Conservation (phyloP, 1,284 basidiomycete species). For the Pyrrhoderma noxium region DNA sequence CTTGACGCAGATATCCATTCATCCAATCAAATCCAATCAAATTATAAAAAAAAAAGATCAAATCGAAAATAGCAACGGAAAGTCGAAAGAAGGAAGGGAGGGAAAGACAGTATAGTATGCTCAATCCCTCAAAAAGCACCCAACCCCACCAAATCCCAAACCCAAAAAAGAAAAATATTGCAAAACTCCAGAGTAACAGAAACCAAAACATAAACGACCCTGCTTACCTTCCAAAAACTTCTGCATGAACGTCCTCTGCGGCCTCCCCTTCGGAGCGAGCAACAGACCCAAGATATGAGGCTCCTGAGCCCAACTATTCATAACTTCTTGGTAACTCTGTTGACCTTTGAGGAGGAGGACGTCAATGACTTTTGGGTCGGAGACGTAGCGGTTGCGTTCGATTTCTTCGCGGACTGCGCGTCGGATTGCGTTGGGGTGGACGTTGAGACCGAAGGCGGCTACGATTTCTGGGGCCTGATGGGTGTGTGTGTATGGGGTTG, state of each 20-base stretch:
- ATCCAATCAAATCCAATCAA: no score
- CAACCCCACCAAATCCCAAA: no score
- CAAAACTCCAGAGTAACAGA: neutral
- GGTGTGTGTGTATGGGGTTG: neutral
- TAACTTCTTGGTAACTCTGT: slow-evolving; percentile 90
- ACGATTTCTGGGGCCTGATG: slow-evolving; percentile 85
- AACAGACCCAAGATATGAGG: slow-evolving; percentile 69
- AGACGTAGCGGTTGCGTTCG: slow-evolving; percentile 79
- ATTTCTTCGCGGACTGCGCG: slow-evolving; percentile 83
- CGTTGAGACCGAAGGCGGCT: slow-evolving; percentile 76
- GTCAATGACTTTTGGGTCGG: slow-evolving; percentile 82
- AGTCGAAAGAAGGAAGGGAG: no score
- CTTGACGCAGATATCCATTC: no score
- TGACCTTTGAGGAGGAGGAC: slow-evolving; percentile 81
- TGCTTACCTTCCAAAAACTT: slow-evolving; percentile 77
- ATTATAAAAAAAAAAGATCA: no score
- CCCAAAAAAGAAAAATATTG: no score
- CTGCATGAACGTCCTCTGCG: slow-evolving; percentile 68
- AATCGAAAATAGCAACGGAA: no score
- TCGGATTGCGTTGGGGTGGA: slow-evolving; percentile 77
- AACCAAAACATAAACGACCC: neutral
- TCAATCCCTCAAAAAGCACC: no score
- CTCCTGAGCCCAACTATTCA: slow-evolving; percentile 90
- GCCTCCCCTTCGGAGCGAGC: slow-evolving; percentile 42
- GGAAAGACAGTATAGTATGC: no score